Base-by-base conservation (phyloP, 2,329 filamentous ascomycete species). In the Zasmidium citrigriseum region DNA sequence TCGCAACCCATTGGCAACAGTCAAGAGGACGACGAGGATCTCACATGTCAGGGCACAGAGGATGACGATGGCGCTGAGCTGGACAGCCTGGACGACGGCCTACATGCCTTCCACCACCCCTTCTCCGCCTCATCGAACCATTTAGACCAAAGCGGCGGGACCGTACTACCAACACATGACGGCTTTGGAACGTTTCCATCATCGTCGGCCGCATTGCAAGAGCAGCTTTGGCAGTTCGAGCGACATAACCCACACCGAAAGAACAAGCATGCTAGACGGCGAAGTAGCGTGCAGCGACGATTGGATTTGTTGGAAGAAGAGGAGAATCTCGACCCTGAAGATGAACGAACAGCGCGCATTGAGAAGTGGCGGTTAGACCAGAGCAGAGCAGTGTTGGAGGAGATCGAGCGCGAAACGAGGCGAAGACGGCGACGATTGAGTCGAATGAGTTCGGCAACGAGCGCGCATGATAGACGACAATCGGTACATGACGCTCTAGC, bases 301-400 rank as follows among this genome's bases (percentile, higher is more conserved):
- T 67, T 87, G 12, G 83, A 85, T 64, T 77, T 79, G 11, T 73
- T 86, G 44, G 80, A 82, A 59, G 78, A 85, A 64, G 69, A 75
- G 47, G 73, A 77, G 20, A 73, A 78, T 46, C n/a, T 65, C 16
- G 83, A 87, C 44, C 88, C 91, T 9, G 76, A 78, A 63, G 79
- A 84, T 44, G 91, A 96, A 66, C 88, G 89, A 70, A 89, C 88
- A 71, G 86, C 88, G 67, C 85, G 93, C 60, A 96, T 99, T 70
- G 93, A 98, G 75, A 84, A 86, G 52, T 99, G 95, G 95, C 85
- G 93, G 56, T 77, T 96, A 70, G 93, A 98, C 70, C 93, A 99
- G 73, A 96, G 92, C 73, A 85, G 86, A 58, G 86, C 91, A 11
- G 79, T 99, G 24, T 74, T 97, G 29, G 90, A 96, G 56, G 91